Percentiles rank a stretch among this genome's conserved stretches.
These are phyloP conservation scores for Kodamaea neixiangensis DNA, from an alignment of 805 yeast species.

Conservation along the genomic window DNA sequence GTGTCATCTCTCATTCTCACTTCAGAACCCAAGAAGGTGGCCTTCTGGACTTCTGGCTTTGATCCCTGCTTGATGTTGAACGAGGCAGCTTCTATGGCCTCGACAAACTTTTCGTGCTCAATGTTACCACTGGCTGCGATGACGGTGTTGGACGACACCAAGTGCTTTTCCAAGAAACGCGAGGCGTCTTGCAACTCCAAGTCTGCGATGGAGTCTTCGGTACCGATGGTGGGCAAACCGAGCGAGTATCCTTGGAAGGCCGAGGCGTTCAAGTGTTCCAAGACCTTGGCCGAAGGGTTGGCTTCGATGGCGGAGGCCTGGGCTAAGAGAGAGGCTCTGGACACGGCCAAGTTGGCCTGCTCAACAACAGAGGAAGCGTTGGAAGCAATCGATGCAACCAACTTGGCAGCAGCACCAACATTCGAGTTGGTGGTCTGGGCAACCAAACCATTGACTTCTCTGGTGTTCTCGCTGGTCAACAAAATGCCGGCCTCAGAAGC, in stretches of 20 bases:
- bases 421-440: constrained; percentile 59
- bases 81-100: constrained; percentile 54
- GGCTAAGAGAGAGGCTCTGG: constrained; percentile 47
- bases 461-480: constrained; percentile 53
- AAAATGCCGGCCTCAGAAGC: constrained; percentile 54
- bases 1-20: constrained; percentile 88
- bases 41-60: constrained; percentile 47
- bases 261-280: constrained; percentile 77
- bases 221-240: constrained; percentile 77
- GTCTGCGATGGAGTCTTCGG: constrained; percentile 59
- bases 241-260: constrained; percentile 87
- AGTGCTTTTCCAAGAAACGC: constrained; percentile 56
- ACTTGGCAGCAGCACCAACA: constrained; percentile 51
- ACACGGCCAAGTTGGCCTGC: constrained; percentile 48
- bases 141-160: constrained; percentile 64
- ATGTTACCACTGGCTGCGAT: constrained; percentile 73
- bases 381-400: constrained; percentile 48
- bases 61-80: constrained; percentile 56
- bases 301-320: constrained; percentile 58
- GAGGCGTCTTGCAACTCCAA: constrained; percentile 60
- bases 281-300: constrained; percentile 54
- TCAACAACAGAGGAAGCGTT: constrained; percentile 37
- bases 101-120: constrained; percentile 67
- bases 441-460: constrained; percentile 65
- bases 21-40: constrained; percentile 81